Conservation (phyloP, 495 filamentous ascomycete genomes). For the Staphylotrichum tortipilum region DNA sequence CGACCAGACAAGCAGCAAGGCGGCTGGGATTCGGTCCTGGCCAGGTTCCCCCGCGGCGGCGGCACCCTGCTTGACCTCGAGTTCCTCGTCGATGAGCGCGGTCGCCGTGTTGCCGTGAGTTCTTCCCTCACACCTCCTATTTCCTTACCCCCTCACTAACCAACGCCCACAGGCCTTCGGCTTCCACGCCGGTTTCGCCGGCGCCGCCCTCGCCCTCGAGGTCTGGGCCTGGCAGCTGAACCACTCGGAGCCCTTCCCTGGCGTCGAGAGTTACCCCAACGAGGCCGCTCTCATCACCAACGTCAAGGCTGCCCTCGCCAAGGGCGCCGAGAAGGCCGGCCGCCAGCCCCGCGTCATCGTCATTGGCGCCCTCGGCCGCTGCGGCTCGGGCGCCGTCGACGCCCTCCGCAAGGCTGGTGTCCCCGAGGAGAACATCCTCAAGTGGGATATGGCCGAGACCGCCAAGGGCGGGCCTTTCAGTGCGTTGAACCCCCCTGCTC, state of each 20-base stretch:
- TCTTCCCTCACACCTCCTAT: not conserved
- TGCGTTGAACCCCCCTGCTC: constrained; percentile 2
- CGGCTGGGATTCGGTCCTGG: constrained; percentile 75
- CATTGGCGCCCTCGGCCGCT: constrained; percentile 69
- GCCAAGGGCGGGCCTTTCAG: constrained; percentile 70
- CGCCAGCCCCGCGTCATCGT: constrained; percentile 47
- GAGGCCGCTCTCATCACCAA: constrained; percentile 63
- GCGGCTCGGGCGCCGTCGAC: constrained; percentile 77
- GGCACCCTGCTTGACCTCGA: constrained; percentile 85
- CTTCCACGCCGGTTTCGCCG: constrained; percentile 75
- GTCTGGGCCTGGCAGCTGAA: constrained; percentile 84
- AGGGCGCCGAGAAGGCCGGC: constrained; percentile 59
- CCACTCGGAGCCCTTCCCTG: constrained; percentile 57
- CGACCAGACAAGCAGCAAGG: constrained; percentile 79
- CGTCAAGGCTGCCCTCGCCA: constrained; percentile 63
- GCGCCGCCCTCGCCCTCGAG: constrained; percentile 72
- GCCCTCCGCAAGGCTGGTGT: constrained; percentile 69
- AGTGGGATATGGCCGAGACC: constrained; percentile 96
- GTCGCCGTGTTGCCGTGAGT: constrained; percentile 65
- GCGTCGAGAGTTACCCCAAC: constrained; percentile 66
- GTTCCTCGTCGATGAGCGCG: constrained; percentile 71
- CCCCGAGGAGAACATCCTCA: constrained; percentile 61
- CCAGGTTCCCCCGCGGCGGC: constrained; percentile 71
- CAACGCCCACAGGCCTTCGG: constrained; percentile 36
- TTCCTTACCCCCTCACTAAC: not conserved